phyloP scores from a whole-genome alignment of 169 alveolate species.

The Theileria annulata region DNA sequence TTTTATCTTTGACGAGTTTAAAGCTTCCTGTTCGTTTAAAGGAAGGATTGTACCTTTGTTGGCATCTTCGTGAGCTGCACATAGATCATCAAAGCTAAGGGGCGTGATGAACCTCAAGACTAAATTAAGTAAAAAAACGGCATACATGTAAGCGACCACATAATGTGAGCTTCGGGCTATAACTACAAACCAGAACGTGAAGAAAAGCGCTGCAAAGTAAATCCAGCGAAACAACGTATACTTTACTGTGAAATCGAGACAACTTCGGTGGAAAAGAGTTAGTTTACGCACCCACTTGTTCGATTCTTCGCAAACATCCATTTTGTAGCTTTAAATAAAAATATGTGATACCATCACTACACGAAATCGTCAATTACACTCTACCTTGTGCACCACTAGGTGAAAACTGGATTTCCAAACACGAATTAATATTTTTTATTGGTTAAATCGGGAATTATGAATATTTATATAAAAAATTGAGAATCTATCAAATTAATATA shows the following conservation, averaged over 20 bases:
- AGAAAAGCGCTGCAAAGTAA: conserved; percentile 43
- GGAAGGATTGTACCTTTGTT: conserved; percentile 76
- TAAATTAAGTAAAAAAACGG: conserved; percentile 70
- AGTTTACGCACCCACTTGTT: background rate
- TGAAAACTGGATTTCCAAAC: too few species aligned
- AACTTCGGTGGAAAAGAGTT: conserved; percentile 7
- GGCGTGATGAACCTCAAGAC: conserved; percentile 75
- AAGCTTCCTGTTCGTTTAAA: conserved; percentile 33
- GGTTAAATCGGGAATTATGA: too few species aligned
- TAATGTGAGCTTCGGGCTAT: conserved; percentile 58
- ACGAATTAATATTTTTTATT: too few species aligned
- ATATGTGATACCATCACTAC: background rate
- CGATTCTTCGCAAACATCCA: background rate
- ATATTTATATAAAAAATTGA: too few species aligned
- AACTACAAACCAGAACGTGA: conserved; percentile 61
- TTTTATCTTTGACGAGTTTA: conserved; percentile 8
- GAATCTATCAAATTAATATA: too few species aligned
- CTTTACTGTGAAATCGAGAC: conserved; percentile 59
- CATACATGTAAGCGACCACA: conserved; percentile 75
- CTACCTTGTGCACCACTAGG: too few species aligned
- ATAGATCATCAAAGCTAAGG: conserved; percentile 73
- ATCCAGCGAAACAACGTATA: conserved; percentile 68
- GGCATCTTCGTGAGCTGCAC: conserved; percentile 75
- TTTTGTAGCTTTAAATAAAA: background rate
- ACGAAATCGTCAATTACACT: too few species aligned